phyloP scores from a whole-genome alignment of 768 basidiomycete genomes.

The Boletellus ananas region DNA sequence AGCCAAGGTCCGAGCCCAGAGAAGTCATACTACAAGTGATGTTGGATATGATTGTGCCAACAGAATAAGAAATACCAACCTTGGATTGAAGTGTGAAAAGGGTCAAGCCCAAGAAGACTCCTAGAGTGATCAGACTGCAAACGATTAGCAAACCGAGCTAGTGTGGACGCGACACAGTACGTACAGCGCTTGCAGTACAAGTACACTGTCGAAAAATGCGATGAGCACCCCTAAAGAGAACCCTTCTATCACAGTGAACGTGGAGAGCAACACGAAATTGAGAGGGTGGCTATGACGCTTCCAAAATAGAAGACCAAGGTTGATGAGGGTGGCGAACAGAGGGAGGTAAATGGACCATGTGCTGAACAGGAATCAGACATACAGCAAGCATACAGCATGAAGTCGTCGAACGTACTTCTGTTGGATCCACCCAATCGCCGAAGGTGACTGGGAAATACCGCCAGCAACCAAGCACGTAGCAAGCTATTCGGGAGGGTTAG shows the following conservation, averaged over 20 bases:
- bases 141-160: slow-evolving; percentile 8
- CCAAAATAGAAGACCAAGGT: slow-evolving; percentile 82
- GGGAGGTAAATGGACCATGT: slow-evolving; percentile 79
- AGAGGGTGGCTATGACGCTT: slow-evolving; percentile 88
- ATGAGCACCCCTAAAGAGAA: slow-evolving; percentile 85
- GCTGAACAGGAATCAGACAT: slow-evolving; percentile 34
- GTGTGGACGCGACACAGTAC: slow-evolving; percentile 22
- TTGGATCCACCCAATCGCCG: slow-evolving; percentile 66
- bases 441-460: slow-evolving; percentile 57
- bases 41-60: neutral
- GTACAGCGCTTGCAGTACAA: slow-evolving; percentile 86
- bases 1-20: slow-evolving; percentile 89
- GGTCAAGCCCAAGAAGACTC: slow-evolving; percentile 91
- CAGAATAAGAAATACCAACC: slow-evolving; percentile 36
- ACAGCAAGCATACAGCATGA: neutral
- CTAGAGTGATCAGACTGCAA: slow-evolving; percentile 75
- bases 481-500: slow-evolving; percentile 35
- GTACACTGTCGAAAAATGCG: slow-evolving; percentile 64
- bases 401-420: slow-evolving; percentile 48
- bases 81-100: slow-evolving; percentile 95
- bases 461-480: slow-evolving; percentile 80
- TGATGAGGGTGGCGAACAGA: slow-evolving; percentile 73
- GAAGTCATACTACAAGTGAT: slow-evolving; percentile 75
- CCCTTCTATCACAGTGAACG: slow-evolving; percentile 90
- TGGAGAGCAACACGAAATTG: slow-evolving; percentile 79